A percentile compares a stretch with the other conserved stretches of the same genome.
Conservation (phyloP, 352 stramenopile species). For the Globisporangium megalacanthum region DNA sequence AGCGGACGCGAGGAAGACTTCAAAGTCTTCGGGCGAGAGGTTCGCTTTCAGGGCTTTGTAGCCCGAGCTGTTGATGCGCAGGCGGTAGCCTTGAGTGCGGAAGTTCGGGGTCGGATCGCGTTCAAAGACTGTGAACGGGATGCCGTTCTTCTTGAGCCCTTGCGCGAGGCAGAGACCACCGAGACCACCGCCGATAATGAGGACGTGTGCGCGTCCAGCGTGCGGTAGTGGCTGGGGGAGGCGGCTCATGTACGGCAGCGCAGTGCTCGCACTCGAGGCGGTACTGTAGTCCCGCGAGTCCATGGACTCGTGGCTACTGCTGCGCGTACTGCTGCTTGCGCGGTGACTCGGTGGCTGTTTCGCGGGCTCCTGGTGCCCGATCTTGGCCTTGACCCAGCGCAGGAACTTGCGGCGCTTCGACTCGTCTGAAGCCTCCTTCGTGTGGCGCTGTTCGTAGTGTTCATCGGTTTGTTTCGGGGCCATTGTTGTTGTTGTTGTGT, state of each 20-base stretch:
- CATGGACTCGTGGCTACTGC: not conserved
- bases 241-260: slow-evolving; percentile 4
- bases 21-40: slow-evolving; percentile 38
- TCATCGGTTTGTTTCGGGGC: slow-evolving; percentile 1
- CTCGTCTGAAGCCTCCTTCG: slow-evolving; percentile 33
- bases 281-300: slow-evolving; percentile 6
- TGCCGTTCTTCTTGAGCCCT: slow-evolving; percentile 47
- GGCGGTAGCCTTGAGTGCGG: slow-evolving; percentile 50
- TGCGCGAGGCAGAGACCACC: slow-evolving; percentile 56
- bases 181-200: slow-evolving; percentile 49
- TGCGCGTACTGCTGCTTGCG: slow-evolving; percentile 18
- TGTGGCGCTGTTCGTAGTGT: slow-evolving; percentile 36
- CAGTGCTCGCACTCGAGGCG: slow-evolving; percentile 1
- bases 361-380: slow-evolving; percentile 24
- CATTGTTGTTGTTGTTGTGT: slow-evolving; percentile 2
- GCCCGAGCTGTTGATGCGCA: slow-evolving; percentile 52
- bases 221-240: not conserved
- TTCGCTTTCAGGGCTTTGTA: slow-evolving; percentile 54
- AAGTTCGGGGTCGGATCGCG: slow-evolving; percentile 57
- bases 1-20: slow-evolving; percentile 49
- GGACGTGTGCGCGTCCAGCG: slow-evolving; percentile 17
- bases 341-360: not conserved
- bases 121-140: slow-evolving; percentile 66
- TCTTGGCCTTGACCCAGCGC: slow-evolving; percentile 53
- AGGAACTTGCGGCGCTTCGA: slow-evolving; percentile 59